A percentile compares a stretch with the other conserved stretches of the same genome.
Evolutionary conservation across 2,329 filamentous ascomycete species (phyloP).

Genomic region (Penicillium sp.): DNA sequence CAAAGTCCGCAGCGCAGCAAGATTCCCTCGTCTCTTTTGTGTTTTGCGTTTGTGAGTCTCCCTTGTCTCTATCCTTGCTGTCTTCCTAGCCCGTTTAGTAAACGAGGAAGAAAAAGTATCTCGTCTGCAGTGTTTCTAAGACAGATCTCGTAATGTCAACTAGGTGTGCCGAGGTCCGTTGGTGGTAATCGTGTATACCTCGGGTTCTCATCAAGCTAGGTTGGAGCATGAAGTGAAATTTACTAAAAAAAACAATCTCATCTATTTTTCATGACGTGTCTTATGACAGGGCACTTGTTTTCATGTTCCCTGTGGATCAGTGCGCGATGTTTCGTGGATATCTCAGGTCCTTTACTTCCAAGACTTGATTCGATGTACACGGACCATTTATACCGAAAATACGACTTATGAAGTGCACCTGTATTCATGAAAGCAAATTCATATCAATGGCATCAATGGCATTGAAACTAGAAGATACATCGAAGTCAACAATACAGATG

Average conservation of each 20-base stretch:
- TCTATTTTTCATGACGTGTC: too few relatives aligned
- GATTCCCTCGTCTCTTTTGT: constrained; percentile 40
- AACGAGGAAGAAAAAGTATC: constrained; percentile 33
- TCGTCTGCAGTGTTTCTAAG: background rate
- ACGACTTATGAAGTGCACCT: background rate
- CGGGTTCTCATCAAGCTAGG: too few relatives aligned
- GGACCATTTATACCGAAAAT: too few relatives aligned
- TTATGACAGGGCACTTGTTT: too few relatives aligned
- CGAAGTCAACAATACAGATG: constrained; percentile 16
- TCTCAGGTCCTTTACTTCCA: too few relatives aligned
- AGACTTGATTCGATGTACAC: too few relatives aligned
- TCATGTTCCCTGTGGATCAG: too few relatives aligned
- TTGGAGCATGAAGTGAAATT: too few relatives aligned
- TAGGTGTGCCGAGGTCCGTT: background rate
- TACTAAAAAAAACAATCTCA: too few relatives aligned
- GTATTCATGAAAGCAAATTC: background rate
- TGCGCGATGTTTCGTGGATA: too few relatives aligned
- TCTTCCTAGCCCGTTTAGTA: constrained; percentile 32
- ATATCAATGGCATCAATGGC: constrained; percentile 12
- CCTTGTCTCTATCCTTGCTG: constrained; percentile 25
- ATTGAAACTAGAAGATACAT: constrained; percentile 18
- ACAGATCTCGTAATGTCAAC: background rate
- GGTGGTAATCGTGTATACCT: too few relatives aligned
- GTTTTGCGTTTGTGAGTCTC: constrained; percentile 22
- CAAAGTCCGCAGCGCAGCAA: constrained; percentile 41